phyloP scores from a whole-genome alignment of 306 rosid genomes.

The Lathyrus oleraceus region DNA sequence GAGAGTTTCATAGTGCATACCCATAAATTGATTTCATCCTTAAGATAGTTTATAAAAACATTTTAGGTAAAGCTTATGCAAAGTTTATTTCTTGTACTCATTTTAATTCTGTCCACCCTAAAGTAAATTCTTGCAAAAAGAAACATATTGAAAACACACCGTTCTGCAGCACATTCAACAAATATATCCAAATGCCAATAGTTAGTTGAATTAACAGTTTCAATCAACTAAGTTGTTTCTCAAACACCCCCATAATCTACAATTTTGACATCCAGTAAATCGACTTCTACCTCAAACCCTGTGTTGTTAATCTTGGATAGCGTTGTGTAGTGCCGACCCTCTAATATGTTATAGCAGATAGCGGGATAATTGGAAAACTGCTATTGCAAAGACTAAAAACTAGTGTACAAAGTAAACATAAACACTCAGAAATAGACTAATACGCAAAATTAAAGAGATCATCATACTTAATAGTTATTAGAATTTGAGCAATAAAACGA shows the following conservation, averaged over 20 bases:
- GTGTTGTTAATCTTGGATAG: too few relatives aligned
- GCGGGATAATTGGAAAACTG: too few relatives aligned
- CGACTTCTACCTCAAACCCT: background rate
- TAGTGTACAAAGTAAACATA: too few relatives aligned
- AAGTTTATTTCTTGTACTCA: background rate
- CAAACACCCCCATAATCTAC: background rate
- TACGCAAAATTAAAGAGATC: too few relatives aligned
- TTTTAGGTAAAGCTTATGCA: background rate
- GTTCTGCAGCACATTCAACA: background rate
- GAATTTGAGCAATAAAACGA: too few relatives aligned
- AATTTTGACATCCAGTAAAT: constrained; percentile 2
- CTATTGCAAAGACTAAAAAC: too few relatives aligned
- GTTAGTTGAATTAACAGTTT: background rate
- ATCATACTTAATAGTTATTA: too few relatives aligned
- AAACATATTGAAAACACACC: background rate
- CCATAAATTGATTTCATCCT: background rate
- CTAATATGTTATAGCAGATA: too few relatives aligned
- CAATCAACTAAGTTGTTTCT: background rate
- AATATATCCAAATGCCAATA: background rate
- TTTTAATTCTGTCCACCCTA: background rate
- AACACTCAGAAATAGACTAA: too few relatives aligned
- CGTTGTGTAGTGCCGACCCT: too few relatives aligned
- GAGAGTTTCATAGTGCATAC: background rate
- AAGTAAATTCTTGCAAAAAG: background rate
- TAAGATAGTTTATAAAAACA: background rate